Evolutionary conservation across 495 filamentous ascomycete species (phyloP), one percentile per base, ranked within the genome.

Genomic region (Durotheca rogersii): DNA sequence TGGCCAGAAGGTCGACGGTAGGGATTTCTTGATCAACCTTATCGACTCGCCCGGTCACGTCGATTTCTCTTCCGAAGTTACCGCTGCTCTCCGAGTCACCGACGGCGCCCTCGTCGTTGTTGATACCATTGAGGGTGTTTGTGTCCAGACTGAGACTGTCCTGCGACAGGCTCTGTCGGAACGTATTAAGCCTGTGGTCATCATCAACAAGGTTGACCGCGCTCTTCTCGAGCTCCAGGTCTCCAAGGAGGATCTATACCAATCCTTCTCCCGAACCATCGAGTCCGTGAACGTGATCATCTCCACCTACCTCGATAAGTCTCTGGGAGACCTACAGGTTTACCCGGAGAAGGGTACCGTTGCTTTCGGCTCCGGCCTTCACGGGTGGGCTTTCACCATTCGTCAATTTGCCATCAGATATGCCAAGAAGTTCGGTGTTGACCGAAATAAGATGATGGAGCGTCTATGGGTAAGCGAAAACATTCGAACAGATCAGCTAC

Each of bases 161-260:
- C 84, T 99, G 54, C 91, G 93, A 70, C 93, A 99, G 81, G 93
- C 93, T 72, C 90, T 99, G 67, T 88, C 88, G 79, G 93, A 99
- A 85, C 94, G 93, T 80, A 99, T 99, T 79, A 99, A 96, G 85
- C 93, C 93, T 61, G 94, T 99, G 67, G 81, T 91, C 67, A 87
- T 95, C 74, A 95, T 99, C 81, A 99, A 99, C 88, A 99, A 99
- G 84, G 93, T 99, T 70, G 93, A 99, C 72, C 93, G 93, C 80
- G 89, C 93, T 69, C 86, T 99, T 67, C 88, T 97, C 67, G 93
- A 99, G 78, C 84, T 99, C 52, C 93, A 99, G 77, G 82, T 96
- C 66, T 83, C 83, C 71, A 96, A 97, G 85, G 93, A 99, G 78
- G 94, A 99, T 68, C 80, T 99, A 51, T 99, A 95, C 85, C 94